Evolutionary conservation across 192 early-diverging fungal species (phyloP), one percentile per base, ranked within the genome.

Genomic region (Coemansia sp.): DNA sequence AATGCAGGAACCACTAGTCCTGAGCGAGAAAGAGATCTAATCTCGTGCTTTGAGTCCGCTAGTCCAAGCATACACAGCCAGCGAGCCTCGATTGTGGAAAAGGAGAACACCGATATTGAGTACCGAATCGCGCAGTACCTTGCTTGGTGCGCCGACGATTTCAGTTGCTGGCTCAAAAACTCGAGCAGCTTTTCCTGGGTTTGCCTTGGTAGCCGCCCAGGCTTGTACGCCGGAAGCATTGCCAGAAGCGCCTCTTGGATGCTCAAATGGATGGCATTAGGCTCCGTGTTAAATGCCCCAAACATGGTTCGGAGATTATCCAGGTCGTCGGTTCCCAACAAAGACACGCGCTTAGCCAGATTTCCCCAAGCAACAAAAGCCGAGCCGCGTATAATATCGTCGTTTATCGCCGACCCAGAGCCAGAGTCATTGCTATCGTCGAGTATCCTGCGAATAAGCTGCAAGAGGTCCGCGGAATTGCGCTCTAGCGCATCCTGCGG

Each of bases 301-400:
- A 98, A 95, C 63, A 96, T 85, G 5, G 68, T 56, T 2, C 78
- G 63, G 6, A 94, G 53, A 19, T 93, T 82, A 0, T 76, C 55
- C 29, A 88, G 57, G 59, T 93, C 89, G 29, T 74, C 75, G 6
- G 76, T 68, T n/a, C 87, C 86, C 14, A 91, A 62, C 24, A 79
- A 68, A 1, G 93, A 92, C 3, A 86, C 90, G 72, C 88, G 82
- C 56, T 86, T 88, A 0, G 85, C 85, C 14, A 98, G 68, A 19
- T 90, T 62, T 11, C 94, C 91, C 53, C 90, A 82, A 1, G 91
- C 89, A 30, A 93, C 89, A 71, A 91, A 98, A 0, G 94, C 92
- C 58, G 87, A 90, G 7, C 93, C 93, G 20, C 88, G 86, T 13
- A 93, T 66, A 16, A 74, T 71, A n/a, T 90, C 91, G 4, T 70